phyloP scores from a whole-genome alignment of 129 eudicot genomes.

The Flaveria linearis region DNA sequence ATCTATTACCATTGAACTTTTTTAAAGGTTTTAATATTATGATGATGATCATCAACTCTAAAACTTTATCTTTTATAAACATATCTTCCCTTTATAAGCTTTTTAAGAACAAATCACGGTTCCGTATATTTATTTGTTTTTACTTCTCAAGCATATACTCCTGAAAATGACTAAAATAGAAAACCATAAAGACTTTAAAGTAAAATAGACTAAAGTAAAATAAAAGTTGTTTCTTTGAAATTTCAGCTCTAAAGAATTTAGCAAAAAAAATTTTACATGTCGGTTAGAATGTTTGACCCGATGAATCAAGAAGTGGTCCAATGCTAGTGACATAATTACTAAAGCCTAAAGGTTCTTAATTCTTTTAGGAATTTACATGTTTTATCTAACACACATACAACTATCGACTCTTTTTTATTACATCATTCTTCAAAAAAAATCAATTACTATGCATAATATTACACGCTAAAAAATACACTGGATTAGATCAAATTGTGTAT shows the following conservation, averaged over 20 bases:
- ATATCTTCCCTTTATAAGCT: neutral
- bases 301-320: neutral
- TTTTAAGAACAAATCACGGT: neutral
- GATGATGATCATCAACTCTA: neutral
- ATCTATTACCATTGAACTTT: neutral
- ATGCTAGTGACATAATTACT: neutral
- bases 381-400: neutral
- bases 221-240: neutral
- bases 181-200: neutral
- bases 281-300: conserved; percentile 10
- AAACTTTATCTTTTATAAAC: neutral
- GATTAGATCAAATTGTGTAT: neutral
- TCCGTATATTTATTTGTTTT: conserved; percentile 1
- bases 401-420: neutral
- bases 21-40: neutral
- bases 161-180: neutral
- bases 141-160: neutral
- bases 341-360: neutral
- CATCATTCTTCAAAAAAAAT: neutral
- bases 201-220: neutral
- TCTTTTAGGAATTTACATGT: conserved; percentile 4
- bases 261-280: neutral
- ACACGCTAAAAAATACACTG: neutral
- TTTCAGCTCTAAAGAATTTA: neutral
- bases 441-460: neutral